phyloP scores from a whole-genome alignment of 345 rosid species.

The Citrus hindsii region DNA sequence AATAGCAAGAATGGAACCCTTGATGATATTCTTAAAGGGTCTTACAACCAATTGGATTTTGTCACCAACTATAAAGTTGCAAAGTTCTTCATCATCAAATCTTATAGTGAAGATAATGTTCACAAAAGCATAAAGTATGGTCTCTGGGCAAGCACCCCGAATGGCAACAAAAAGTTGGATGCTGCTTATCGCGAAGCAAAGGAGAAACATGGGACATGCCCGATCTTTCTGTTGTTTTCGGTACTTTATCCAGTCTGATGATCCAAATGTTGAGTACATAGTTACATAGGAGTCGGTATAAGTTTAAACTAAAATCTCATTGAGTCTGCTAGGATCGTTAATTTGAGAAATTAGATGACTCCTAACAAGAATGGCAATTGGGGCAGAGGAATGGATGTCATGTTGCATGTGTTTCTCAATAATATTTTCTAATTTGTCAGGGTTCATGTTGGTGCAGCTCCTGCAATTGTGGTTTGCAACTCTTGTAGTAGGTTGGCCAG shows the following conservation, averaged over 20 bases:
- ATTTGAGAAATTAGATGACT: background rate
- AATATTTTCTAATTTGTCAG: background rate
- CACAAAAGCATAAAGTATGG: slow-evolving; percentile 84
- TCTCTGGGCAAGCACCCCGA: slow-evolving; percentile 91
- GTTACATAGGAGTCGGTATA: background rate
- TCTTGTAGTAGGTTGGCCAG: background rate
- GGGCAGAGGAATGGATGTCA: background rate
- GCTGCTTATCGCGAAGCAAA: slow-evolving; percentile 73
- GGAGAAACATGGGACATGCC: slow-evolving; percentile 46
- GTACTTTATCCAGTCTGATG: slow-evolving; percentile 31
- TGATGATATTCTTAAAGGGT: slow-evolving; percentile 23
- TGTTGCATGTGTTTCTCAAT: background rate
- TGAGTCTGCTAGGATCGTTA: background rate
- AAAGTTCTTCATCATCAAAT: slow-evolving; percentile 80
- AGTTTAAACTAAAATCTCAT: background rate
- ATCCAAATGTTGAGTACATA: slow-evolving; percentile 8
- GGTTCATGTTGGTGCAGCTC: background rate
- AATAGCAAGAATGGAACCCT: slow-evolving; percentile 22
- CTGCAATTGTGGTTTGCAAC: background rate
- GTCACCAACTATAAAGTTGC: slow-evolving; percentile 52
- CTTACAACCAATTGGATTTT: slow-evolving; percentile 38
- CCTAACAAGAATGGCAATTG: background rate
- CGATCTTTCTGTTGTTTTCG: slow-evolving; percentile 75
- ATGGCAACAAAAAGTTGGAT: slow-evolving; percentile 82
- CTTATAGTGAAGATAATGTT: slow-evolving; percentile 90